A percentile compares a stretch with the other conserved stretches of the same genome.
Conservation (phyloP, 2,329 filamentous ascomycete species). For the Fusarium fracticaudum region DNA sequence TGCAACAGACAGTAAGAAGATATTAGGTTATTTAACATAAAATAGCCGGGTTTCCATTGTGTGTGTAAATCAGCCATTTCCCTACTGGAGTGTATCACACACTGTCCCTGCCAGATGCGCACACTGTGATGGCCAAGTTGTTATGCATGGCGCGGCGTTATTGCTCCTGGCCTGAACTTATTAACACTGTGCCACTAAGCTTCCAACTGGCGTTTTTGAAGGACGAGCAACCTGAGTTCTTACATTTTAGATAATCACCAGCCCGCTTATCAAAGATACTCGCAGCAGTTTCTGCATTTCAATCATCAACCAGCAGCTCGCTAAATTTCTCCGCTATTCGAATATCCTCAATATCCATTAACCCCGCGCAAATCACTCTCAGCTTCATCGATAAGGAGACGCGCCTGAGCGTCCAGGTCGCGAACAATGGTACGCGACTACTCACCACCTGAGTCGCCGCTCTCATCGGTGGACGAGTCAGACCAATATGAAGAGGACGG, state of each 20-base stretch:
- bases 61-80: conserved; percentile 1
- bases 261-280: conserved; percentile 6
- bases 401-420: conserved; percentile 35
- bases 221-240: conserved; percentile 14
- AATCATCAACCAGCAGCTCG: neutral
- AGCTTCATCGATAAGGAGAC: conserved; percentile 28
- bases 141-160: neutral
- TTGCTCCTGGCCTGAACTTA: neutral
- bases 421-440: conserved; percentile 51
- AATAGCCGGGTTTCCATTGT: neutral
- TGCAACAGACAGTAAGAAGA: neutral
- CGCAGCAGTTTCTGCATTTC: neutral
- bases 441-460: conserved; percentile 56
- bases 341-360: neutral
- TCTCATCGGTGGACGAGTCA: conserved; percentile 58
- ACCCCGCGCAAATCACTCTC: conserved; percentile 10
- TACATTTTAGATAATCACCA: conserved; percentile 18
- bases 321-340: neutral
- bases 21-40: neutral
- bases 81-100: conserved; percentile 26
- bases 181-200: conserved; percentile 38
- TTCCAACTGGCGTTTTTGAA: conserved; percentile 41
- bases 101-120: conserved; percentile 9
- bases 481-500: conserved; percentile 59
- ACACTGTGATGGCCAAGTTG: conserved; percentile 28